phyloP scores from a whole-genome alignment of 2,329 filamentous ascomycete species.

The Aureobasidium sp. region DNA sequence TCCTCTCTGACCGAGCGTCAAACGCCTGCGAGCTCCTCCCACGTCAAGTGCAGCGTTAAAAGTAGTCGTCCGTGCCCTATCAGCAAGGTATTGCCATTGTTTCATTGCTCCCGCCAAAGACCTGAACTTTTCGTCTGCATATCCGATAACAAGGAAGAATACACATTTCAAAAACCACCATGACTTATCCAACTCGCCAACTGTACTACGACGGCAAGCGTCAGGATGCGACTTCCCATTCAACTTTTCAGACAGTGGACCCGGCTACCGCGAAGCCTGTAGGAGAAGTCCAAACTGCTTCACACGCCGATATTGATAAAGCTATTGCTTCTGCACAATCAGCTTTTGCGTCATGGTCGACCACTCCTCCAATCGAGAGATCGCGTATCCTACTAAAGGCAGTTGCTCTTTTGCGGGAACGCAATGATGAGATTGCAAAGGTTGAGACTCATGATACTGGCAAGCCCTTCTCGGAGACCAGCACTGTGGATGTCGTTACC shows the following conservation, averaged over 20 bases:
- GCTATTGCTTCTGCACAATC: conserved; percentile 63
- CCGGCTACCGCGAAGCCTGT: conserved; percentile 64
- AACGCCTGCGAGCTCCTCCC: background rate
- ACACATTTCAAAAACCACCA: background rate
- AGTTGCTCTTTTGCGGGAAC: conserved; percentile 62
- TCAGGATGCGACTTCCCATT: conserved; percentile 53
- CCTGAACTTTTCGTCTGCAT: background rate
- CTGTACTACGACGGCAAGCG: conserved; percentile 69
- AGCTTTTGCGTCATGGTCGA: conserved; percentile 71
- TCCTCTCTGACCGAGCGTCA: background rate
- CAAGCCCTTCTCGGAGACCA: conserved; percentile 79
- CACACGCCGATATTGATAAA: conserved; percentile 59
- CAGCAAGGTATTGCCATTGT: background rate
- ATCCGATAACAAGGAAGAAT: background rate
- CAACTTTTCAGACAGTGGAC: conserved; percentile 65
- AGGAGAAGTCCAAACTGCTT: conserved; percentile 65
- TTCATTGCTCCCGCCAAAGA: background rate
- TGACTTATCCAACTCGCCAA: conserved; percentile 17
- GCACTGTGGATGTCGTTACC: conserved; percentile 73
- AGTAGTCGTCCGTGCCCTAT: background rate
- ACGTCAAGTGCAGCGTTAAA: background rate
- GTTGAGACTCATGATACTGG: conserved; percentile 81
- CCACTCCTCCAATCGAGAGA: conserved; percentile 65
- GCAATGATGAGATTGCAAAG: conserved; percentile 72
- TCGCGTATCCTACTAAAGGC: conserved; percentile 73